phyloP scores from a whole-genome alignment of 192 early-diverging fungal species.

The Coemansia guatemalensis region DNA sequence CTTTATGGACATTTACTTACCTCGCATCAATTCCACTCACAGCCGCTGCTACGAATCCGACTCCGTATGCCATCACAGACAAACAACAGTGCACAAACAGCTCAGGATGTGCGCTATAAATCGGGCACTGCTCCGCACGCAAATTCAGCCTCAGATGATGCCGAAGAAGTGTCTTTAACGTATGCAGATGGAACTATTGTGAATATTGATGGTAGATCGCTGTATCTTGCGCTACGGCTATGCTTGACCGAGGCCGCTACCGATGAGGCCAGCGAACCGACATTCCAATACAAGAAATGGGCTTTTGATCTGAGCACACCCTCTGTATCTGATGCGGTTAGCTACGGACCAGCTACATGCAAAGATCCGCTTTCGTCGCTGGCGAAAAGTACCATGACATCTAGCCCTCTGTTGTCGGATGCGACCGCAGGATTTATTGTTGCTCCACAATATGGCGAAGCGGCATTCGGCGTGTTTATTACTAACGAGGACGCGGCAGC shows the following conservation, averaged over 20 bases:
- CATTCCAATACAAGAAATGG: slow-evolving; percentile 53
- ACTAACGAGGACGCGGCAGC: slow-evolving; percentile 37
- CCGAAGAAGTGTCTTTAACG: slow-evolving; percentile 40
- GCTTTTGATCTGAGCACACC: slow-evolving; percentile 34
- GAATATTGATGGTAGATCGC: slow-evolving; percentile 38
- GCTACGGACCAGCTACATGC: slow-evolving; percentile 31
- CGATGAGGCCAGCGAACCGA: slow-evolving; percentile 20
- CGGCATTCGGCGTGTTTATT: slow-evolving; percentile 45
- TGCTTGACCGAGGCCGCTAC: slow-evolving; percentile 33
- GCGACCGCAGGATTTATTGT: slow-evolving; percentile 47
- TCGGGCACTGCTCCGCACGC: background rate
- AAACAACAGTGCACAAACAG: slow-evolving; percentile 8
- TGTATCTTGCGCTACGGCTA: slow-evolving; percentile 42
- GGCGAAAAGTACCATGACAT: slow-evolving; percentile 31
- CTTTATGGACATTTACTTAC: slow-evolving; percentile 39
- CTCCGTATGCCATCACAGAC: slow-evolving; percentile 34
- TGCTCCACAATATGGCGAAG: slow-evolving; percentile 42
- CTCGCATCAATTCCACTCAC: slow-evolving; percentile 35
- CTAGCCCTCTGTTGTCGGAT: slow-evolving; percentile 25
- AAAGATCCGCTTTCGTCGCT: slow-evolving; percentile 30
- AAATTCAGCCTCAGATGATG: slow-evolving; percentile 12
- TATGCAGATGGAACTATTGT: slow-evolving; percentile 43
- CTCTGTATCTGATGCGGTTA: slow-evolving; percentile 35
- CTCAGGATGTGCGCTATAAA: slow-evolving; percentile 14
- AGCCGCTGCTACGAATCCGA: slow-evolving; percentile 31